Percentiles rank a stretch among this genome's conserved stretches.
Evolutionary conservation across 352 stramenopile species (phyloP).

Genomic region (Aphanomyces invadans): DNA sequence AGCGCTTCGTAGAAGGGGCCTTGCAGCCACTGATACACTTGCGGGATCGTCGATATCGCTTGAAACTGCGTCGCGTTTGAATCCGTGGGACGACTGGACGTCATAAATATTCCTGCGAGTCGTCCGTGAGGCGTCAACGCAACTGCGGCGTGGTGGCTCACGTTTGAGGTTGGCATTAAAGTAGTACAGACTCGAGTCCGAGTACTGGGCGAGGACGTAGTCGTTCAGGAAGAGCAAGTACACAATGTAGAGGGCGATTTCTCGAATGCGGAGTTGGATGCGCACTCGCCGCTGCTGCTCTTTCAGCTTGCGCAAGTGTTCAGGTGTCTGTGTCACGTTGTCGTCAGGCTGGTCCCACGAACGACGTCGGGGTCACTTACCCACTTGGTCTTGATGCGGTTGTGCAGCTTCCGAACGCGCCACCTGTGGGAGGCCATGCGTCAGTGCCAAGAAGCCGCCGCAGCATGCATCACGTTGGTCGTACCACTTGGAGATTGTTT

Average conservation of each 20-base stretch:
- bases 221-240: constrained; percentile 40
- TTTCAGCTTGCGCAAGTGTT: constrained; percentile 3
- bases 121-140: neutral
- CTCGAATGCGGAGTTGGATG: constrained; percentile 40
- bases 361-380: neutral
- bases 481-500: constrained; percentile 11
- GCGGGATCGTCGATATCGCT: constrained; percentile 23
- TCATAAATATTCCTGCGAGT: constrained; percentile 23
- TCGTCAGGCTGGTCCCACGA: neutral
- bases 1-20: constrained; percentile 28
- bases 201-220: constrained; percentile 30
- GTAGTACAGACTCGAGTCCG: constrained; percentile 33
- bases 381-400: constrained; percentile 20
- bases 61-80: constrained; percentile 17
- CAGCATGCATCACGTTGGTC: neutral
- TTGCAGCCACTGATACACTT: constrained; percentile 33
- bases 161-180: constrained; percentile 31
- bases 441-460: neutral
- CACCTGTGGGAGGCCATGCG: neutral
- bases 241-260: constrained; percentile 39
- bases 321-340: neutral
- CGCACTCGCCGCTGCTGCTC: constrained; percentile 28
- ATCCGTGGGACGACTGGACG: constrained; percentile 17
- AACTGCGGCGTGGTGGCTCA: constrained; percentile 20
- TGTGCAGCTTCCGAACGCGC: neutral